phyloP scores from a whole-genome alignment of 257 asterid species.

The Nicotiana obtusifolia region DNA sequence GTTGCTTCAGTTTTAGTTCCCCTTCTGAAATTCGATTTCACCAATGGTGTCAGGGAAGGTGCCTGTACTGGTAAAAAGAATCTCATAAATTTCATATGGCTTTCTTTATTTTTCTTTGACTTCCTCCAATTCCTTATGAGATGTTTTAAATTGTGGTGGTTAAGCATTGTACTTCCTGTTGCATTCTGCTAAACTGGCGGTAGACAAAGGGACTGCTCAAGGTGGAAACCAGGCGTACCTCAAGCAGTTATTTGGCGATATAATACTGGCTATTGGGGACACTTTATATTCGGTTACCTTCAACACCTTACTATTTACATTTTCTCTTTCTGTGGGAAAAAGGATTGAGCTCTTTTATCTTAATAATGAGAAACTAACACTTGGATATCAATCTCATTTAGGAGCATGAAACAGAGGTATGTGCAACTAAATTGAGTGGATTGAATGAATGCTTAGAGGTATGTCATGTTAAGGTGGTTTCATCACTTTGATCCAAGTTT shows the following conservation, averaged over 20 bases:
- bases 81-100: background rate
- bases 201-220: conserved; percentile 77
- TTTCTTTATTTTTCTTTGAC: conserved; percentile 1
- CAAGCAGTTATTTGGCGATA: conserved; percentile 59
- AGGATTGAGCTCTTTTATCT: background rate
- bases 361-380: background rate
- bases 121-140: background rate
- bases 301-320: background rate
- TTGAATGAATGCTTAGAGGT: background rate
- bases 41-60: conserved; percentile 75
- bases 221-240: conserved; percentile 69
- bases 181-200: conserved; percentile 78
- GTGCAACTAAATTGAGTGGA: too few species aligned
- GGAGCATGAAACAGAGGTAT: too few species aligned
- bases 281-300: conserved; percentile 67
- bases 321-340: background rate
- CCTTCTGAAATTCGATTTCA: conserved; percentile 72
- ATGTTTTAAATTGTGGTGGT: conserved; percentile 32
- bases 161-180: conserved; percentile 86
- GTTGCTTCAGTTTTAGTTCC: conserved; percentile 43
- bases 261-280: conserved; percentile 68
- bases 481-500: background rate
- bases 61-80: conserved; percentile 77
- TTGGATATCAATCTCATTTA: too few species aligned
- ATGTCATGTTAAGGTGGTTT: background rate